Percentiles rank a stretch among this genome's conserved stretches.
Evolutionary conservation across 192 early-diverging fungal species (phyloP).

Genomic region (Mortierella claussenii): DNA sequence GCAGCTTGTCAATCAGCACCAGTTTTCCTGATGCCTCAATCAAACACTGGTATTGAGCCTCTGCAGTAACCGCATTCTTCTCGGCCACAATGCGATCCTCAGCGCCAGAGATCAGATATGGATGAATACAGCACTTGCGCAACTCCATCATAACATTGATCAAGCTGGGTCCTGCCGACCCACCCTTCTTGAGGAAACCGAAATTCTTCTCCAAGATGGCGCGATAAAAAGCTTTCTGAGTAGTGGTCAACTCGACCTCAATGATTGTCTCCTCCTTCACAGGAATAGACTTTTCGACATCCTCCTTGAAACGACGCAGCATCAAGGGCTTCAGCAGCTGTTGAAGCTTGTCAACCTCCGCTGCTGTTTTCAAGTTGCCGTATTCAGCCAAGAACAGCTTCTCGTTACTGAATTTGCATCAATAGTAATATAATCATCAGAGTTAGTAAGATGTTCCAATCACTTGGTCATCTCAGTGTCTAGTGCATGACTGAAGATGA

Average conservation of each 20-base stretch:
- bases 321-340: constrained; percentile 85
- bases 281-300: constrained; percentile 90
- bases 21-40: constrained; percentile 87
- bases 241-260: constrained; percentile 86
- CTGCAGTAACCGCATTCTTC: constrained; percentile 62
- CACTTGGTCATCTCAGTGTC: no score
- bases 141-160: constrained; percentile 92
- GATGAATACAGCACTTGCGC: constrained; percentile 92
- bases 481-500: no score
- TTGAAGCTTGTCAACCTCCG: constrained; percentile 84
- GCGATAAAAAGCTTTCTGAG: constrained; percentile 89
- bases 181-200: constrained; percentile 81
- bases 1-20: constrained; percentile 85
- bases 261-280: constrained; percentile 94
- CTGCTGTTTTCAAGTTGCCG: constrained; percentile 72
- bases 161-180: constrained; percentile 65
- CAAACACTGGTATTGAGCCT: constrained; percentile 76
- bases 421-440: no score
- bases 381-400: constrained; percentile 76
- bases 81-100: constrained; percentile 85
- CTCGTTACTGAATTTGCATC: constrained; percentile 69
- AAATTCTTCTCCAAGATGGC: constrained; percentile 90
- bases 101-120: constrained; percentile 81
- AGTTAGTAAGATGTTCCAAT: not conserved
- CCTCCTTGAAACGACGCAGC: constrained; percentile 89